These are phyloP conservation scores for Solanum stenotomum DNA, from an alignment of 257 asterid species.

Conservation along the genomic window DNA sequence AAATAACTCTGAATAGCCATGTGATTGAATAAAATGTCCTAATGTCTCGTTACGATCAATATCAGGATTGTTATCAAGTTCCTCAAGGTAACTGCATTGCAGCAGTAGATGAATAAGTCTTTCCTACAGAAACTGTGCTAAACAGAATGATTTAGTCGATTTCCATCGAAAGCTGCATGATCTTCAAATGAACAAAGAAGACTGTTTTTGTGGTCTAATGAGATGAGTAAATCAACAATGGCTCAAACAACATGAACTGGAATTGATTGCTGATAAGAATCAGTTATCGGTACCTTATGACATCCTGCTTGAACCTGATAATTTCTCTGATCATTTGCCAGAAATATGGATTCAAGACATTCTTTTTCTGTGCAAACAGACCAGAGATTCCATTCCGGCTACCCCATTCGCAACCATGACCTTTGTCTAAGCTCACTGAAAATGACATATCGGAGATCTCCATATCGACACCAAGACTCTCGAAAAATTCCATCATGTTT, in stretches of 20 bases:
- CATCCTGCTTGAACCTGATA: slow-evolving; percentile 73
- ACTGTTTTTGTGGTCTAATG: not conserved
- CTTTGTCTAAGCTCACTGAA: slow-evolving; percentile 81
- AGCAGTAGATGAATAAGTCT: not conserved
- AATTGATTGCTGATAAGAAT: not conserved
- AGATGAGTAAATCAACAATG: not conserved
- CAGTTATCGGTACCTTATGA: slow-evolving; percentile 22
- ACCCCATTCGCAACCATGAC: slow-evolving; percentile 88
- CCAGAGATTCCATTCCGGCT: slow-evolving; percentile 68
- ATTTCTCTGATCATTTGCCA: slow-evolving; percentile 88
- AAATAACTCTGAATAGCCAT: slow-evolving; percentile 71
- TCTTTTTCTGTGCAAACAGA: slow-evolving; percentile 84
- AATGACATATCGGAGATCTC: slow-evolving; percentile 94
- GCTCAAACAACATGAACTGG: not conserved
- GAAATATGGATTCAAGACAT: slow-evolving; percentile 56
- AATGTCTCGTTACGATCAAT: slow-evolving; percentile 68
- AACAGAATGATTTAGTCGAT: not conserved
- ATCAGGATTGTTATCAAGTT: slow-evolving; percentile 66
- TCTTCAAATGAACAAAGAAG: not conserved
- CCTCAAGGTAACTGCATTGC: slow-evolving; percentile 67
- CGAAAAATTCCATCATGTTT: slow-evolving; percentile 96
- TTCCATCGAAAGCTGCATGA: not conserved
- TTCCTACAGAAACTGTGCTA: not conserved
- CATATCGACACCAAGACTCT: slow-evolving; percentile 84
- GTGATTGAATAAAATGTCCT: slow-evolving; percentile 62